phyloP scores from a whole-genome alignment of 192 early-diverging fungal species.

The Coemansia furcata region DNA sequence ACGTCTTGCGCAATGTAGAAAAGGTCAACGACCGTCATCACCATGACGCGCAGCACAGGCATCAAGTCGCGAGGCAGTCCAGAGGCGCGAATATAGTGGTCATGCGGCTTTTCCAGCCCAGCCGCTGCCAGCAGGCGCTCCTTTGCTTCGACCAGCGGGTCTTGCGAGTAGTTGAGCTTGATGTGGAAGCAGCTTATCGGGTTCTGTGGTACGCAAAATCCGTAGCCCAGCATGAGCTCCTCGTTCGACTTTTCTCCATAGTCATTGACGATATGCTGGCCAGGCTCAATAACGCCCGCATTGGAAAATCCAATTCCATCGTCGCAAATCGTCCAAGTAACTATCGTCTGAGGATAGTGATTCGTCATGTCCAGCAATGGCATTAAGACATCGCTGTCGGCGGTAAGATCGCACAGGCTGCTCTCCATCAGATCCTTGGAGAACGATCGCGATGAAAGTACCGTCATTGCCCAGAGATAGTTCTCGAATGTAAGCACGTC shows the following conservation, averaged over 20 bases:
- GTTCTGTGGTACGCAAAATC: slow-evolving; percentile 63
- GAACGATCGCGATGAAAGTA: slow-evolving; percentile 60
- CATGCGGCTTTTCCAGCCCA: slow-evolving; percentile 25
- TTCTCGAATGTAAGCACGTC: slow-evolving; percentile 46
- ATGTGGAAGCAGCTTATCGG: slow-evolving; percentile 58
- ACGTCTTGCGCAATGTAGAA: slow-evolving; percentile 11
- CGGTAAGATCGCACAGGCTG: slow-evolving; percentile 8
- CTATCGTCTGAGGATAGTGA: slow-evolving; percentile 56
- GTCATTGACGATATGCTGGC: slow-evolving; percentile 62
- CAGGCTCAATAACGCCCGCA: slow-evolving; percentile 21
- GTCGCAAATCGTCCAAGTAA: slow-evolving; percentile 54
- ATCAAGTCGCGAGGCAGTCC: slow-evolving; percentile 52
- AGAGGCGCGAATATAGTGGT: slow-evolving; percentile 52
- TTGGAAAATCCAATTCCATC: slow-evolving; percentile 51
- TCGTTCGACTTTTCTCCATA: slow-evolving; percentile 76
- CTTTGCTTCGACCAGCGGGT: slow-evolving; percentile 51
- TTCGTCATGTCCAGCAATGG: slow-evolving; percentile 67
- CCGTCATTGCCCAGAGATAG: slow-evolving; percentile 61
- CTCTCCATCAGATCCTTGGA: slow-evolving; percentile 56
- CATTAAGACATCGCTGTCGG: slow-evolving; percentile 50
- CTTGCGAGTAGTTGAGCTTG: slow-evolving; percentile 60
- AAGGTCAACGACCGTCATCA: slow-evolving; percentile 61
- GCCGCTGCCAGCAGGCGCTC: slow-evolving; percentile 44
- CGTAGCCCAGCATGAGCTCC: slow-evolving; percentile 68
- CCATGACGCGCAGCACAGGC: slow-evolving; percentile 62